Base-by-base conservation (phyloP, 129 eudicot genomes). In the Centella asiatica region DNA sequence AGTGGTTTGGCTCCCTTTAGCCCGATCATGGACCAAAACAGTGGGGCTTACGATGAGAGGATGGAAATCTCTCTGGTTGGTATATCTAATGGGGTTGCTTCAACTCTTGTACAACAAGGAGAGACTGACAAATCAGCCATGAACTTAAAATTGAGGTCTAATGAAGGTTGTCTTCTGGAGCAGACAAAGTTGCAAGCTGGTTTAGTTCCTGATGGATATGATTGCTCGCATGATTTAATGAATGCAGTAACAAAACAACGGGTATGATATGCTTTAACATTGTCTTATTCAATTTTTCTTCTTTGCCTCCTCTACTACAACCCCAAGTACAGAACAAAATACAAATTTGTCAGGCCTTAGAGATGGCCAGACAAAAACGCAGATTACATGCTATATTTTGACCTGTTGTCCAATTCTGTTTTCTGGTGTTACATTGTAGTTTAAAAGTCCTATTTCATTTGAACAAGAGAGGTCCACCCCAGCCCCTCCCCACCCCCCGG, bases 191-290 rank as follows among this genome's bases (percentile, higher is more conserved):
- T 57, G n/a, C 80, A 70, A n/a, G 74, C 75, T 70, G 88, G 75
- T 69, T 73, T 74, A 74, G 72, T 33, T 64, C 77, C 75, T 58
- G 74, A 69, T 26, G 63, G 84, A 62, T 80, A 74, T 66, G 94
- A 81, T 61, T 74, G 95, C 51, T 74, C 86, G 79, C 95, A 86
- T 75, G 94, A 83, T 71, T 73, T 90, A 65, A 75, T 90, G 95
- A 79, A 76, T 47, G 85, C 83, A 28, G 78, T 86, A 90, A 76
- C 83, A 83, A 90, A n/a, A n/a, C n/a, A 90, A 70, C 69, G 86
- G 88, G 97, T 90, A 85, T 51, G 81, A 48, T 47, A 49, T 34
- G 36, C 73, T 76, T 52, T 12, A 17, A 26, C 46, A 56, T 51
- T 58, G 10, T 34, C 26, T 61, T 17, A n/a, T n/a, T n/a, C n/a